Base-by-base conservation (phyloP, 306 rosid genomes). In the Sindora glabra region DNA sequence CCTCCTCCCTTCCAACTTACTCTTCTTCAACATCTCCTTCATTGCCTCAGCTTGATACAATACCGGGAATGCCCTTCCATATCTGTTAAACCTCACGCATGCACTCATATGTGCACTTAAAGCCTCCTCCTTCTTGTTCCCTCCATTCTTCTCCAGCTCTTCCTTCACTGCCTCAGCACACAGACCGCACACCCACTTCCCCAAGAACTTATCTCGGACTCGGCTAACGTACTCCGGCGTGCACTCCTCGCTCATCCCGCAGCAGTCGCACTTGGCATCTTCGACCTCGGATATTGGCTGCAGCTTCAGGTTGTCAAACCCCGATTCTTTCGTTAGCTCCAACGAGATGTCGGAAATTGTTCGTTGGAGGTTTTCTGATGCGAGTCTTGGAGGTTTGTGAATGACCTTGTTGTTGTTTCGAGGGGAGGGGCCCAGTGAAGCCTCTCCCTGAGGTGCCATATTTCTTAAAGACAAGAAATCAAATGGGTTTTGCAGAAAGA, bases 181-280 rank as follows among this genome's bases (percentile, higher is more conserved):
- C 52, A 89, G 69, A 22, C 99, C 99, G 3, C 99, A 94, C 42
- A 89, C 85, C 72, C 73, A 83, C 57, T 89, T 89, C 46, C 99
- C 97, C 0, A 44, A 18, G 77, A 77, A 84, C 74, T 82, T 94
- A 10, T 67, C 74, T 0, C 97, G 74, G 46, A 84, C 81, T 0
- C 77, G 74, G 4, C 77, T 89, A 3, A 89, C 82, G 87, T 89
- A 94, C 80, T 86, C 94, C 0, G 70, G 79, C 12, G 99, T 94
- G 81, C 88, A 89, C 84, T 94, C 99, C 72, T 94, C 95, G 21
- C 77, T 67, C 94, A 94, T 94, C 3, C 99, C 97, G 37, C 99
- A 94, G 15, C 99, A 94, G 76, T 94, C 99, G 14, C 99, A 94
- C 70, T 72, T 85, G 0, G 90, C 95, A 32, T 94, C 77, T 67